These are phyloP conservation scores for Pogostemon cablin DNA, from an alignment of 257 asterid genomes.

Conservation along the genomic window DNA sequence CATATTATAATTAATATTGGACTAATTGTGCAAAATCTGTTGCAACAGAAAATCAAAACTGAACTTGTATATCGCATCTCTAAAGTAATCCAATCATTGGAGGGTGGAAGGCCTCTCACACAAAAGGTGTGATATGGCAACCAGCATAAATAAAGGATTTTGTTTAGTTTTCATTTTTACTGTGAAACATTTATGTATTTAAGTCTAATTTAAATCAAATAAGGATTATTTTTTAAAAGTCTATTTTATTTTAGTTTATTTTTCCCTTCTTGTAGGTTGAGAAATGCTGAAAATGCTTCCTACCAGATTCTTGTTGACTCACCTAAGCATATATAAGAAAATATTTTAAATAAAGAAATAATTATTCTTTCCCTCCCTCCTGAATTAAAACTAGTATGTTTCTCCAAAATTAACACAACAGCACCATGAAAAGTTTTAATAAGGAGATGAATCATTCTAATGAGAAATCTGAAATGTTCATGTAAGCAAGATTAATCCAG, in stretches of 20 bases:
- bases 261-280: constrained; percentile 37
- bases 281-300: constrained; percentile 60
- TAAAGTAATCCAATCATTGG: constrained; percentile 45
- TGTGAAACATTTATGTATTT: background rate
- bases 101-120: constrained; percentile 44
- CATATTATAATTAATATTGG: background rate
- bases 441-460: too few relatives aligned
- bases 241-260: background rate
- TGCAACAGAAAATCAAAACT: constrained; percentile 27
- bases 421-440: too few relatives aligned
- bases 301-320: constrained; percentile 41
- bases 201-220: background rate
- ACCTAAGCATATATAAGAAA: constrained; percentile 27
- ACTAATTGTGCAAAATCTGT: constrained; percentile 21
- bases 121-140: constrained; percentile 46
- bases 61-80: constrained; percentile 9
- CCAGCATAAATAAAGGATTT: constrained; percentile 31
- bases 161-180: constrained; percentile 24
- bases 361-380: background rate
- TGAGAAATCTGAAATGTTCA: background rate
- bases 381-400: too few relatives aligned
- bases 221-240: background rate
- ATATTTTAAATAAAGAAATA: background rate
- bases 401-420: too few relatives aligned
- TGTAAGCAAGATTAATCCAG: background rate